Evolutionary conservation across 352 stramenopile genomes (phyloP), one percentile per base, ranked within the genome.

Genomic region (Globisporangium perplexum): DNA sequence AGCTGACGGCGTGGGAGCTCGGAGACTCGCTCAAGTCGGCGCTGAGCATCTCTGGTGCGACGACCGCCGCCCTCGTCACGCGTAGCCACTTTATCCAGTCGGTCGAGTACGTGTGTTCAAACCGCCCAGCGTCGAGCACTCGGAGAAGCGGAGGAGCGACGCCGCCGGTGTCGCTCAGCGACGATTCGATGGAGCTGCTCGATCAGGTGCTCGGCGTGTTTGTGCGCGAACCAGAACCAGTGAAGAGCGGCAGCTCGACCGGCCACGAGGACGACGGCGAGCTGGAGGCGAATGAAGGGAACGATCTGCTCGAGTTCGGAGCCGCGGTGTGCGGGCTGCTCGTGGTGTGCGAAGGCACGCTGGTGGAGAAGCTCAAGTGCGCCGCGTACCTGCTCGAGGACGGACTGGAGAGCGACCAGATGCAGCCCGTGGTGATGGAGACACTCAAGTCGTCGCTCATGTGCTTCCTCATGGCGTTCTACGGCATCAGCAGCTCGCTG

Each of bases 381-480:
- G 72, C 71, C 20, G 68, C 66, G 1, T 46, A 68, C 11, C 31
- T 86, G 18, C 55, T 83, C 22, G 57, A 69, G 31, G 50, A 68
- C n/a, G 51, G 42, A 1, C 56, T 73, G 8, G 58, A 63, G 15
- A 55, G 72, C 7, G 61, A 88, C 15, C 22, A 47, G 18, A 26
- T 55, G 5, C 62, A 68, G 6, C 65, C 66, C n/a, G 71, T 83
- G 6, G 66, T 67, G 26, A 53, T 89, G 17, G 73, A 83, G 50
- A 88, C 66, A 1, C 71, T 92, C 46, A 82, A 76, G 63, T 72
- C 68, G 8, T 75, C 60, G 50, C 68, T 93, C 23, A 88, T 72
- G 64, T 83, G 74, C 51, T 90, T 89, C 55, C 63, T 93, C 22
- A 91, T 93, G 69, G 71, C 77, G 12, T 89, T 93, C 47, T 93